These are phyloP conservation scores for Leccinum sublutescens DNA, from an alignment of 768 basidiomycete species.

Conservation along the genomic window DNA sequence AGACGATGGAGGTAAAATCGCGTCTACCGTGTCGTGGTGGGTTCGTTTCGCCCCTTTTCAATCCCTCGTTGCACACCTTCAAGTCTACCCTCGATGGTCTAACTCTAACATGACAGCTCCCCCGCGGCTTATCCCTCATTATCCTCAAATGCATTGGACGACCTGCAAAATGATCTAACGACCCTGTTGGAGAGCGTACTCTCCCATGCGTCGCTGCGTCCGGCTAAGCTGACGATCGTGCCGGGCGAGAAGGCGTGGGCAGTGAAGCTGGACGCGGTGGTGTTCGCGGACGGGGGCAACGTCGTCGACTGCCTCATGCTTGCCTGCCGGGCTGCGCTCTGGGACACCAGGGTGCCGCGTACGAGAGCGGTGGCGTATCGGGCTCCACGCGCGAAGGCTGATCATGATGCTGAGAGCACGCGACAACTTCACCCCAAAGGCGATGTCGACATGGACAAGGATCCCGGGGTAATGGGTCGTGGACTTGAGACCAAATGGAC, in stretches of 20 bases:
- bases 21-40: conserved; percentile 76
- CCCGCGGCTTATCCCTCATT: conserved; percentile 77
- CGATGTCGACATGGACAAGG: conserved; percentile 43
- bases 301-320: conserved; percentile 76
- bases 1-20: conserved; percentile 58
- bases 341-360: conserved; percentile 76
- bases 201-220: conserved; percentile 63
- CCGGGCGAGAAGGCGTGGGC: conserved; percentile 69
- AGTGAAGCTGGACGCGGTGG: conserved; percentile 70
- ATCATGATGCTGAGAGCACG: conserved; percentile 7
- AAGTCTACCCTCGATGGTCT: not conserved
- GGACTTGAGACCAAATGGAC: conserved; percentile 54
- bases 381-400: conserved; percentile 33
- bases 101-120: conserved; percentile 47
- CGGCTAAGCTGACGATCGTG: conserved; percentile 60
- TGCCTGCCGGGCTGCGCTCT: conserved; percentile 74
- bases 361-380: conserved; percentile 73
- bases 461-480: conserved; percentile 42
- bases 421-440: conserved; percentile 24
- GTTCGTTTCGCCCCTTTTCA: conserved; percentile 28
- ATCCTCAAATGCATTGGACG: conserved; percentile 62
- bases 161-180: conserved; percentile 73
- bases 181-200: conserved; percentile 61
- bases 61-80: not conserved
- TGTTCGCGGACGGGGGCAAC: conserved; percentile 75